A percentile compares a stretch with the other conserved stretches of the same genome.
phyloP scores from a whole-genome alignment of 2,329 filamentous ascomycete genomes.

The Calonectria pseudoreteaudii region DNA sequence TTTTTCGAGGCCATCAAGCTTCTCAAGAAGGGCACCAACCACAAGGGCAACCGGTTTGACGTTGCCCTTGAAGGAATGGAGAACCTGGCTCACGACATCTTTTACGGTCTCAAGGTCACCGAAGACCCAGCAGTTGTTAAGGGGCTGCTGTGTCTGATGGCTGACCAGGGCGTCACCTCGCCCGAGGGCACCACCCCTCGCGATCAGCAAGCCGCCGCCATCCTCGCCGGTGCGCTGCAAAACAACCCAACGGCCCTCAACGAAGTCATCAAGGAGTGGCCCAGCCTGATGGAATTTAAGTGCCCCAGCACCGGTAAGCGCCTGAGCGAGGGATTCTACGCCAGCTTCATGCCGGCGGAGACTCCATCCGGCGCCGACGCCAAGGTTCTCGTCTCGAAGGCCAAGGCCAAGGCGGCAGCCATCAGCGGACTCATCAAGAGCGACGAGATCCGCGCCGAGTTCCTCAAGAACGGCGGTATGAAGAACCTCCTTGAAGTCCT shows the following conservation, averaged over 20 bases:
- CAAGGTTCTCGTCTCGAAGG: constrained; percentile 40
- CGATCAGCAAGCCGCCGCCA: constrained; percentile 66
- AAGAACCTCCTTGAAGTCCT: constrained; percentile 65
- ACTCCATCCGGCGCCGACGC: constrained; percentile 36
- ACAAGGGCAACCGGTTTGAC: constrained; percentile 53
- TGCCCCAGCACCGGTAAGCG: constrained; percentile 49
- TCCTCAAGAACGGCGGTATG: constrained; percentile 67
- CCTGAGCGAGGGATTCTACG: constrained; percentile 56
- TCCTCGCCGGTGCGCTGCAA: constrained; percentile 69
- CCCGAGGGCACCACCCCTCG: constrained; percentile 47
- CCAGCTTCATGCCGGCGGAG: constrained; percentile 51
- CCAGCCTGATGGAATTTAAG: constrained; percentile 50
- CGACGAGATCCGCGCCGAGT: constrained; percentile 63
- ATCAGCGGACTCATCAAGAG: constrained; percentile 69
- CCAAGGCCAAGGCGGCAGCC: constrained; percentile 59
- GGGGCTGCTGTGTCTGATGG: constrained; percentile 68
- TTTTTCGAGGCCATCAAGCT: constrained; percentile 59
- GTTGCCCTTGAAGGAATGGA: constrained; percentile 68
- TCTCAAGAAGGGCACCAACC: constrained; percentile 57
- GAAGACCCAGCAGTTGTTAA: constrained; percentile 66
- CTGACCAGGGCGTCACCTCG: constrained; percentile 41
- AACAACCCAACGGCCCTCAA: constrained; percentile 74
- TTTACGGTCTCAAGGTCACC: constrained; percentile 74
- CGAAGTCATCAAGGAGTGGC: constrained; percentile 63
- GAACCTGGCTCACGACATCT: constrained; percentile 76